A percentile compares a stretch with the other conserved stretches of the same genome.
phyloP scores from a whole-genome alignment of 2,329 filamentous ascomycete species.

The Penicillium sp. region DNA sequence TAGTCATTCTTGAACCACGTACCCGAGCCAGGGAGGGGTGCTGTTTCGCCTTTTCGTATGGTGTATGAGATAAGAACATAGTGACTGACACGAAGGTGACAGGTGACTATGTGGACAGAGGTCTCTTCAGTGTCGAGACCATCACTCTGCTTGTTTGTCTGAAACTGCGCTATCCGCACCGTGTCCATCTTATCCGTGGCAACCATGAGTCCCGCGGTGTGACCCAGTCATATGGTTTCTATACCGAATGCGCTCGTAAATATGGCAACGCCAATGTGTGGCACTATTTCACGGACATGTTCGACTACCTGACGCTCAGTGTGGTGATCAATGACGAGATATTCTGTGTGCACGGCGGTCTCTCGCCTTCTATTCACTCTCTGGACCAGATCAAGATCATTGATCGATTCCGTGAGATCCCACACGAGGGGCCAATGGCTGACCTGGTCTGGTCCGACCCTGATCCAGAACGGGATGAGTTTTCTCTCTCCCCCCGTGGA shows the following conservation, averaged over 20 bases:
- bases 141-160: constrained; percentile 96
- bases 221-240: constrained; percentile 98
- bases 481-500: constrained; percentile 84
- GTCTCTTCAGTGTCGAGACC: constrained; percentile 97
- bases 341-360: constrained; percentile 93
- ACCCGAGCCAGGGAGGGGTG: background rate
- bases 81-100: constrained; percentile 3
- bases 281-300: constrained; percentile 99
- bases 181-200: constrained; percentile 91
- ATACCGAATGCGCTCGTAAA: constrained; percentile 95
- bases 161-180: constrained; percentile 91
- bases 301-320: constrained; percentile 92
- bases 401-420: constrained; percentile 96
- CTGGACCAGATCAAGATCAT: constrained; percentile 99
- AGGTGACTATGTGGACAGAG: constrained; percentile 97
- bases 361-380: constrained; percentile 87
- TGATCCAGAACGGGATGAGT: constrained; percentile 94
- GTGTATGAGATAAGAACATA: background rate
- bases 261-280: constrained; percentile 98
- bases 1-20: constrained; percentile 15
- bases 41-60: background rate
- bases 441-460: constrained; percentile 98
- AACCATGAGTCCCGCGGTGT: constrained; percentile 98
- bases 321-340: constrained; percentile 99
- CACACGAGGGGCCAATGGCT: constrained; percentile 98